phyloP scores from a whole-genome alignment of 371 early-diverging fungal genomes.

The Apophysomyces ossiformis region DNA sequence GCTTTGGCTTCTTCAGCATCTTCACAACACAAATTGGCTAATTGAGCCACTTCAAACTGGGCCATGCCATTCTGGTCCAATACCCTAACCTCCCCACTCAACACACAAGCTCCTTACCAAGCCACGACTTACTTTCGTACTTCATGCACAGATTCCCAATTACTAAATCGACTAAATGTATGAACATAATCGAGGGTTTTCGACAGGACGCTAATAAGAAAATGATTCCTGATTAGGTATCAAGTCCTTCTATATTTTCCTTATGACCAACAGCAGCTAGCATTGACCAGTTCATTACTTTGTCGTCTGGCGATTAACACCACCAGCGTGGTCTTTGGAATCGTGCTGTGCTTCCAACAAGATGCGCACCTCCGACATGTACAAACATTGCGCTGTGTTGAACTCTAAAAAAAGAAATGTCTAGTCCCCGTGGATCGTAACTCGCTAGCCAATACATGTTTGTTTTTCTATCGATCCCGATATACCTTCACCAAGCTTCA shows the following conservation, averaged over 20 bases:
- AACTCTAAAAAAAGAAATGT: conserved; percentile 59
- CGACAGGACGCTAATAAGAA: conserved; percentile 63
- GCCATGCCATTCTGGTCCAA: conserved; percentile 64
- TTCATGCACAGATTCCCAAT: conserved; percentile 85
- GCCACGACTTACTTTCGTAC: conserved; percentile 70
- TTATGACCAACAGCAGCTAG: too few species aligned
- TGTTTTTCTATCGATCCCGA: too few species aligned
- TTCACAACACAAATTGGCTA: conserved; percentile 88
- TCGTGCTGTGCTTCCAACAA: conserved; percentile 74
- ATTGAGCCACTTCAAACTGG: conserved; percentile 86
- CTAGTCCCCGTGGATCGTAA: not conserved
- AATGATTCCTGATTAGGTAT: not conserved
- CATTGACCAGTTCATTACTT: conserved; percentile 31
- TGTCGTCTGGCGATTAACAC: conserved; percentile 41
- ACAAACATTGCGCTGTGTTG: conserved; percentile 80
- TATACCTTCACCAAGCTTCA: conserved; percentile 76
- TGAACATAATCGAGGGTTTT: conserved; percentile 84
- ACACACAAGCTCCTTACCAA: conserved; percentile 5
- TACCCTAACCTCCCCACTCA: conserved; percentile 39
- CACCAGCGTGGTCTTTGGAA: conserved; percentile 37
- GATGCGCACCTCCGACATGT: conserved; percentile 85
- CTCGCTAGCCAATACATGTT: too few species aligned
- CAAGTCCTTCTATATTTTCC: not conserved
- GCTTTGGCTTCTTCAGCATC: conserved; percentile 84
- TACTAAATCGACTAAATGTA: conserved; percentile 81